Percentiles rank a stretch among this genome's conserved stretches.
These are phyloP conservation scores for Monilinia polystroma DNA, from an alignment of 2,329 filamentous ascomycete genomes.

Conservation along the genomic window DNA sequence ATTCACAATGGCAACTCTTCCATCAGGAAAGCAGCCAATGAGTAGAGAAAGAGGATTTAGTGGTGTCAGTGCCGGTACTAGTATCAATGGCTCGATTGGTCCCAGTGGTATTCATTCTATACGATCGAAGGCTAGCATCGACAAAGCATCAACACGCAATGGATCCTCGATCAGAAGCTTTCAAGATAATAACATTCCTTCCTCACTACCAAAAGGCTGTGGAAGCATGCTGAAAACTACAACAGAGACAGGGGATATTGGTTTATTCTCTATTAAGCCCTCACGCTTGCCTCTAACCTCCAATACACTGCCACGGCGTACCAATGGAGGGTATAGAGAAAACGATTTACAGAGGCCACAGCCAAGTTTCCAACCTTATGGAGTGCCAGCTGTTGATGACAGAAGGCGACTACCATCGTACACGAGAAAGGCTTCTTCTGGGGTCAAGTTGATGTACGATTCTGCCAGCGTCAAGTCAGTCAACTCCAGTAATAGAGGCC, in stretches of 20 bases:
- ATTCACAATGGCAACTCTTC: slow-evolving; percentile 34
- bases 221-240: slow-evolving; percentile 65
- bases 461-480: slow-evolving; percentile 50
- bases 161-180: slow-evolving; percentile 46
- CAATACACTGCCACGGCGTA: slow-evolving; percentile 32
- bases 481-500: slow-evolving; percentile 40
- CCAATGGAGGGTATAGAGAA: slow-evolving; percentile 26
- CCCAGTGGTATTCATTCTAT: slow-evolving; percentile 21
- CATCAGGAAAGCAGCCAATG: slow-evolving; percentile 22
- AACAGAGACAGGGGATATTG: slow-evolving; percentile 65
- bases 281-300: slow-evolving; percentile 36
- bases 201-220: slow-evolving; percentile 53
- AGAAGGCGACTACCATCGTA: slow-evolving; percentile 49
- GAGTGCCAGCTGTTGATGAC: slow-evolving; percentile 43
- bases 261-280: slow-evolving; percentile 56
- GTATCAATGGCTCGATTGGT: not conserved
- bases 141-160: slow-evolving; percentile 26
- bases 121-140: slow-evolving; percentile 28
- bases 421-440: slow-evolving; percentile 50
- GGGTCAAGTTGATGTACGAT: slow-evolving; percentile 56
- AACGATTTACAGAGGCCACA: slow-evolving; percentile 28
- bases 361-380: slow-evolving; percentile 33
- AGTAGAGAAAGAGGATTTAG: slow-evolving; percentile 14
- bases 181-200: slow-evolving; percentile 42
- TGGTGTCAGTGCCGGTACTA: slow-evolving; percentile 4